These are phyloP conservation scores for Lachnum nothofagi DNA, from an alignment of 2,329 filamentous ascomycete species.

Conservation along the genomic window DNA sequence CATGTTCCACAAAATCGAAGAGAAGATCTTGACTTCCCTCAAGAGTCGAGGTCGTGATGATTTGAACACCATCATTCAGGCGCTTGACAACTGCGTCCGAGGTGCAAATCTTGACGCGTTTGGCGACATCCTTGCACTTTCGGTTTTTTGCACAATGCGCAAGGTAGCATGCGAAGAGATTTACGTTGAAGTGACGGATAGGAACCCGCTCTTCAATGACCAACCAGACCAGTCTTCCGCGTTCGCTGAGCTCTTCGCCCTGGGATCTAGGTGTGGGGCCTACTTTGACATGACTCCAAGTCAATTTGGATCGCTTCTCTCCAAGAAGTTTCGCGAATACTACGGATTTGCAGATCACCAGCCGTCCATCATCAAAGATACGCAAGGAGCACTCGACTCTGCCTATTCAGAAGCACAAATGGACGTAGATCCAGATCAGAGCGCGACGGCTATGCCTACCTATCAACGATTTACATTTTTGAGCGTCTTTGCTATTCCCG, in stretches of 20 bases:
- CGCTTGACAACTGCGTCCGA: conserved; percentile 7
- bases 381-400: conserved; percentile 44
- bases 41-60: conserved; percentile 8
- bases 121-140: conserved; percentile 51
- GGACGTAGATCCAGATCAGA: conserved; percentile 44
- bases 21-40: conserved; percentile 6
- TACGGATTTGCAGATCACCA: conserved; percentile 43
- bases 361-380: conserved; percentile 46
- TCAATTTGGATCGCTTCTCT: conserved; percentile 38
- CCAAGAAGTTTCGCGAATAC: conserved; percentile 33
- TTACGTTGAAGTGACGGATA: conserved; percentile 57
- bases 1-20: conserved; percentile 38
- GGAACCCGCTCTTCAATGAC: conserved; percentile 56
- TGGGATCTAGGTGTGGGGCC: conserved; percentile 58
- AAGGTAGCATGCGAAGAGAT: conserved; percentile 56
- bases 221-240: conserved; percentile 59
- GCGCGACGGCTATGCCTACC: conserved; percentile 38
- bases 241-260: conserved; percentile 58
- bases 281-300: conserved; percentile 54
- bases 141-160: conserved; percentile 53
- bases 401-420: conserved; percentile 47
- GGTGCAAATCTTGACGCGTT: conserved; percentile 37
- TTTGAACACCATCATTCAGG: conserved; percentile 6
- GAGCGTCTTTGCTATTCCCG: conserved; percentile 58
- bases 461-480: conserved; percentile 41